Percentiles rank a stretch among this genome's conserved stretches.
Conservation (phyloP, 2,329 filamentous ascomycete species). For the Trichoderma asperellum region DNA sequence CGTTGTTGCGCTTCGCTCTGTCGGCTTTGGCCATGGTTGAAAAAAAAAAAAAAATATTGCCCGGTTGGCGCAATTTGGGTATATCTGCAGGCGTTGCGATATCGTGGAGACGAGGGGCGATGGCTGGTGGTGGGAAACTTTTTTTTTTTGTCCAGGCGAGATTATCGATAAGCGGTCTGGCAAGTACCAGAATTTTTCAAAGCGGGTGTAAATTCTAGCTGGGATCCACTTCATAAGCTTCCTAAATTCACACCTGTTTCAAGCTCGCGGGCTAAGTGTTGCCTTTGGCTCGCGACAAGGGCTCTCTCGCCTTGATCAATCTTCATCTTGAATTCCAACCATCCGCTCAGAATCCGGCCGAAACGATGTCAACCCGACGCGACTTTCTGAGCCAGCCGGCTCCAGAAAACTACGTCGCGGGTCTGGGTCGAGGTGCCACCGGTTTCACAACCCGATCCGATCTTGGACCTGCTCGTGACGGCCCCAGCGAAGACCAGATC, state of each 20-base stretch:
- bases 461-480: constrained; percentile 90
- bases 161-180: constrained; percentile 35
- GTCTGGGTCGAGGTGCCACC: constrained; percentile 95
- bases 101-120: constrained; percentile 29
- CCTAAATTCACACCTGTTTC: not conserved
- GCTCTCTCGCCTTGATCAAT: constrained; percentile 12
- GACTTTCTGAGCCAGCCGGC: constrained; percentile 89
- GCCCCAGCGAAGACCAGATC: constrained; percentile 96
- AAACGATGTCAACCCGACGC: constrained; percentile 63
- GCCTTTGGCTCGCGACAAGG: constrained; percentile 18
- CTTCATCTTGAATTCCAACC: not conserved
- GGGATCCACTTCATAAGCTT: accelerated
- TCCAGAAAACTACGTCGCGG: constrained; percentile 88
- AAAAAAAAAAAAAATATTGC: not conserved
- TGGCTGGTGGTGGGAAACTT: constrained; percentile 30
- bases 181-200: not conserved
- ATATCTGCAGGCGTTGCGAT: constrained; percentile 32
- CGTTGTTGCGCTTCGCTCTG: constrained; percentile 56
- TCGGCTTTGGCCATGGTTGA: constrained; percentile 57
- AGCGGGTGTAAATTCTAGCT: not conserved
- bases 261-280: constrained; percentile 16
- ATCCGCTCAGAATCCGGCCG: constrained; percentile 13
- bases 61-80: constrained; percentile 9
- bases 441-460: constrained; percentile 98
- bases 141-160: constrained; percentile 28